Base-by-base conservation (phyloP, 2,329 filamentous ascomycete species). In the Proliferodiscus dingleyae region DNA sequence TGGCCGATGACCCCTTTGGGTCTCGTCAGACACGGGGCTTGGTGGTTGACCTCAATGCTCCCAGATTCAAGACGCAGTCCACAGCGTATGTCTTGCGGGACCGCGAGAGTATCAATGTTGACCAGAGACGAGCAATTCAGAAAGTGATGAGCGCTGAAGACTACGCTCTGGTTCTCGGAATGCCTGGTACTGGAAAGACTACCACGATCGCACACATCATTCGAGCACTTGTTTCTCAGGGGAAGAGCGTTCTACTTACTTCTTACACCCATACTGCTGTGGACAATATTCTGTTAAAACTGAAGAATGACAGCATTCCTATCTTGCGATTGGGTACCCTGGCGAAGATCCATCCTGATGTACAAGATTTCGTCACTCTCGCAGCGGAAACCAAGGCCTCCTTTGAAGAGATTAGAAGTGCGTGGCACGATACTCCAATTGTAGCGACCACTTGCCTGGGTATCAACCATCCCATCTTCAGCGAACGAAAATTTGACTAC, bases 191-290 rank as follows among this genome's bases (percentile, higher is more conserved):
- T 0, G 93, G 93, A 47, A 98, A 98, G 67, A 98, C 93, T 2
- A 98, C 93, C 0, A 98, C 93, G 0, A 97, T 98, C 60, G 89
- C 91, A 4, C 90, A 97, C 63, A 96, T 98, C 56, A 97, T 98
- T 59, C 83, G 88, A 36, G 88, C 91, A 1, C 73, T 98, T 23
- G 85, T 93, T 4, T 81, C 85, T 0, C 87, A 95, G 64, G 86
- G 89, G 9, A 97, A 97, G 68, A 95, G 87, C 45, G 89, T 98
- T 11, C 72, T 98, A 5, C 71, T 98, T 32, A 94, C 93, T 0
- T 96, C 90, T 0, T 97, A 97, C 64, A 98, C 93, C 0, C 93
- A 98, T 62, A 95, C 90, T 1, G 93, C 93, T 3, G 93, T 98
- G 3, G 93, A 98, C 77, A 98, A 98, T 55, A 98, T 98, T 57